Evolutionary conservation across 2,329 filamentous ascomycete species (phyloP), one percentile per base, ranked within the genome.

Genomic region (Aureobasidium sp.): DNA sequence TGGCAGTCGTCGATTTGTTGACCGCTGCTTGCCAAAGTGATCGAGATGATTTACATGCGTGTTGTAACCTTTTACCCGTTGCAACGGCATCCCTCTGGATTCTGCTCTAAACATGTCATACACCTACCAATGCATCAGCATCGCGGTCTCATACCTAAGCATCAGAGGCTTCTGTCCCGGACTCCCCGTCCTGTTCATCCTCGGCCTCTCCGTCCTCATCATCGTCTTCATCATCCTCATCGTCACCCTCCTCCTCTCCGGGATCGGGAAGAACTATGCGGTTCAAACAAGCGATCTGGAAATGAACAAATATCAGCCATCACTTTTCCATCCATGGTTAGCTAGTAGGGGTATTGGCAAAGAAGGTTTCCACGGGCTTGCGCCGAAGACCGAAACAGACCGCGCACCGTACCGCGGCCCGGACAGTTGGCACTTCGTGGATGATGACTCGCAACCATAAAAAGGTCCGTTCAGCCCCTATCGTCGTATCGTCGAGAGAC

Each of bases 221-320:
- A 37, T 67, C 67, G 9, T 64, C 67, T 36, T 68, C 67, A 29
- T 68, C 68, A n/a, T 61, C 69, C 36, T 68, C 66, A 8, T 67
- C 68, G 0, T 65, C 66, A 8, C 67, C 68, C 2, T 67, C 69
- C 45, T 69, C 71, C 29, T 67, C 64, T 41, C 71, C 69, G 36
- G 74, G 73, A 67, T 80, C 78, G 34, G 78, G 78, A 76, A 79
- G 79, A 44, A 79, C 77, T 32, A 81, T 75, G 58, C 73, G 75
- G 70, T 81, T 81, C 45, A 80, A 70, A 66, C 79, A 79, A 10
- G 76, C 78, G 67, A 80, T 76, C 78, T 81, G 72, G 42, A 54
- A 21, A 30, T 36, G 11, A 57, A 36, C 41, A 34, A 47, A 36
- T 14, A 30, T 58, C 54, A 58, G 37, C 25, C 51, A 57, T 47